Evolutionary conservation across 208 protist species (phyloP).

Genomic region (Giardia duodenalis): DNA sequence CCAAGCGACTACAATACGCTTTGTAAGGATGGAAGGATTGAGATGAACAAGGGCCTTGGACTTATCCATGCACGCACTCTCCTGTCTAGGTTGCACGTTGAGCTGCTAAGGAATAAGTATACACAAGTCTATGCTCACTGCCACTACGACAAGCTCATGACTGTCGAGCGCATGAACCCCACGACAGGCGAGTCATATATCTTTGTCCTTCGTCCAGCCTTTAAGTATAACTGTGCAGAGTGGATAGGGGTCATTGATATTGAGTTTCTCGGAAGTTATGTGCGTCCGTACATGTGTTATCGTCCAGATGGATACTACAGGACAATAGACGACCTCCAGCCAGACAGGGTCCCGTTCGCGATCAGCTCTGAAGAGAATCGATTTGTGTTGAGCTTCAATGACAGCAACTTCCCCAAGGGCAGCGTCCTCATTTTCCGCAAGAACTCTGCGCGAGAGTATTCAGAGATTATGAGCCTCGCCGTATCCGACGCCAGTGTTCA

Average conservation of each 20-base stretch:
- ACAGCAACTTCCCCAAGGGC: neutral
- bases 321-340: neutral
- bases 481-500: neutral
- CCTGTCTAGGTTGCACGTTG: neutral
- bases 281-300: neutral
- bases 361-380: neutral
- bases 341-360: neutral
- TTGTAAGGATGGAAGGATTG: neutral
- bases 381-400: no score
- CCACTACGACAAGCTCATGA: slow-evolving; percentile 8
- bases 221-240: neutral
- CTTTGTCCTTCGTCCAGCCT: slow-evolving; percentile 13
- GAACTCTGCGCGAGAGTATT: neutral
- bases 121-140: neutral
- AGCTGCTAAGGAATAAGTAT: neutral
- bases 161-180: slow-evolving; percentile 3
- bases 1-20: neutral
- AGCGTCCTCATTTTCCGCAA: slow-evolving; percentile 1
- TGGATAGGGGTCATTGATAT: neutral
- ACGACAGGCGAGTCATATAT: slow-evolving; percentile 6
- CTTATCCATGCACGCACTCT: neutral
- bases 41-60: neutral
- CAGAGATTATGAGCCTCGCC: neutral
- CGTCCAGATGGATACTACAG: neutral
- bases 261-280: neutral